phyloP scores from a whole-genome alignment of 805 yeast genomes.

The Saccharomycopsis synnaedendra region DNA sequence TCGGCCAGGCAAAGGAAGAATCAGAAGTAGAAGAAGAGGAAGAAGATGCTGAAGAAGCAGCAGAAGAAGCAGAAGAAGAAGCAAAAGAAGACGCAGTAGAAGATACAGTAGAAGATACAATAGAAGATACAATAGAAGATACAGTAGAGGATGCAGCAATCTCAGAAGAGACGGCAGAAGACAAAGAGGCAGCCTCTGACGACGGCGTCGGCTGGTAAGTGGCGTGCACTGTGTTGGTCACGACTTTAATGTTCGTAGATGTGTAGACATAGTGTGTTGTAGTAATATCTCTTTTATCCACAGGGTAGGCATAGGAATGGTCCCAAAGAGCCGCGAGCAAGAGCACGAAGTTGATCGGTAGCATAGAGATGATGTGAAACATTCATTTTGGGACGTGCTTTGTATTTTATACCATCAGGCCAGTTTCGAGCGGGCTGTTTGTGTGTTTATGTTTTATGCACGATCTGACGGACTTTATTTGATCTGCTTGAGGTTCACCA shows the following conservation, averaged over 20 bases:
- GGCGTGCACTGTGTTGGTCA: constrained; percentile 7
- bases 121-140: constrained; percentile 6
- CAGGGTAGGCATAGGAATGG: background rate
- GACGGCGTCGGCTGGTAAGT: constrained; percentile 7
- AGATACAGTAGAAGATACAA: constrained; percentile 1
- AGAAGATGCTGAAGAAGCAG: constrained; percentile 4
- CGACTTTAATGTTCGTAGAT: constrained; percentile 8
- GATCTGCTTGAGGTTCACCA: too few relatives aligned
- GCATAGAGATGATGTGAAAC: too few relatives aligned
- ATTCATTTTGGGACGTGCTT: too few relatives aligned
- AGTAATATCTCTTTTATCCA: background rate
- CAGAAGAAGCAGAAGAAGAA: background rate
- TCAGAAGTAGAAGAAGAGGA: constrained; percentile 5
- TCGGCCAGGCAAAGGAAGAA: constrained; percentile 11
- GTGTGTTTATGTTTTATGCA: too few relatives aligned
- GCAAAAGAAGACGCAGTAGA: constrained; percentile 7
- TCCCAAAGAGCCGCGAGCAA: too few relatives aligned
- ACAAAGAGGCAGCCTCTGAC: constrained; percentile 7
- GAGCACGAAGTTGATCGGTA: too few relatives aligned
- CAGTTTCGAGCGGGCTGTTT: too few relatives aligned
- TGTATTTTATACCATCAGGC: too few relatives aligned
- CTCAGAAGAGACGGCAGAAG: constrained; percentile 10
- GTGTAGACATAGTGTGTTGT: constrained; percentile 4
- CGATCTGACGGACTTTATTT: too few relatives aligned
- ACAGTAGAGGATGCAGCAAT: background rate